Base-by-base conservation (phyloP, 495 filamentous ascomycete species). In the Aspergillus carlsbadensis region DNA sequence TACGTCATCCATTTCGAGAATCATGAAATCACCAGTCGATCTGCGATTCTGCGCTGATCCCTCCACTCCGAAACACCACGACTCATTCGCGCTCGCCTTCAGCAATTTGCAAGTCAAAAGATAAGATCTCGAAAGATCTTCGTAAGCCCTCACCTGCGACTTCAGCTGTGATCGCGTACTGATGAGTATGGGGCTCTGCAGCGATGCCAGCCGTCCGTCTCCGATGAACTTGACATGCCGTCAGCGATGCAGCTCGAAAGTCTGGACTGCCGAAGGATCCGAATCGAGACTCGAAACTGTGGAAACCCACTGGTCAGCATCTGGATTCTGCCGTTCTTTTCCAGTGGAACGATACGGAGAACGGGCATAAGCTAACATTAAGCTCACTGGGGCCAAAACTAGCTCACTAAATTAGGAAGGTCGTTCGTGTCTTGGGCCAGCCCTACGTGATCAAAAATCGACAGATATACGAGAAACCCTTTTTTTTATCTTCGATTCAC, bases 1-100 rank as follows among this genome's bases (percentile, higher is more conserved):
- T 37, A 51, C 48, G 48, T 51, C 48, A 51, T 51, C 43, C 22
- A 43, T 22, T 14, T 15, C 43, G 24, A 14, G 36, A 51, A 51
- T 51, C 48, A 36, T 51, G 48, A 51, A 40, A 40, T 51, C 48
- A 51, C 48, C 35, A 51, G 15, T 21, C 40, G 18, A 42, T 42
- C 40, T 20, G 37, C 6, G 37, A 40, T 40, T 42, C 40, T 20
- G 26, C 26, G 26, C 26, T 8, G 26, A 29, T 29, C 26, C 4
- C 8, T 29, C 26, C 26, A 29, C 26, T 29, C 8, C 26, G 26
- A 29, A 29, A 29, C 26, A 29, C 26, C 26, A 29, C 26, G 26
- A 29, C 26, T 29, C 26, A 29, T 29, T 3, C 26, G 26, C 26
- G 8, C 26, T 29, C 8, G 26, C 26, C 26, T 8, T 29, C 26